These are phyloP conservation scores for Thalassiosira allenii DNA, from an alignment of 352 stramenopile genomes.

Conservation along the genomic window DNA sequence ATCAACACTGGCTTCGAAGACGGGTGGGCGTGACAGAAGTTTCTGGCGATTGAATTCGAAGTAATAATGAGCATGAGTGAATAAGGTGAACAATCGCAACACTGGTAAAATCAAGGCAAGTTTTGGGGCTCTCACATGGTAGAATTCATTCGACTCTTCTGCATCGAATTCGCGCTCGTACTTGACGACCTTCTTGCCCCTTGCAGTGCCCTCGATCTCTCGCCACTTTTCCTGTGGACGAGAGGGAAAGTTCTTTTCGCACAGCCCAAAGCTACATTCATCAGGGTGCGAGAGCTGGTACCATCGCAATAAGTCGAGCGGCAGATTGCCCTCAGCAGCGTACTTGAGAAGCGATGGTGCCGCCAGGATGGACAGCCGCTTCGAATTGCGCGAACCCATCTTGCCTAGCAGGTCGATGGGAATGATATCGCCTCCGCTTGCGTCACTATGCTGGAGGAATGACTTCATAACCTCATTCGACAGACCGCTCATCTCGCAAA, in stretches of 20 bases:
- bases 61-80: too few species aligned
- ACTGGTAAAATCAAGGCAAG: not conserved
- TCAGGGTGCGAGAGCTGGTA: constrained; percentile 53
- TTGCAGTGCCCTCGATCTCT: constrained; percentile 28
- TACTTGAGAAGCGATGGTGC: constrained; percentile 63
- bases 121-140: constrained; percentile 50
- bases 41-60: too few species aligned
- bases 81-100: too few species aligned
- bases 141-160: constrained; percentile 66
- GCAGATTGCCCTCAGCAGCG: constrained; percentile 57
- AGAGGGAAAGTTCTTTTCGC: constrained; percentile 44
- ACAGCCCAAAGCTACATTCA: constrained; percentile 42
- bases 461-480: constrained; percentile 54
- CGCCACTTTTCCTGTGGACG: constrained; percentile 54
- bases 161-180: constrained; percentile 58
- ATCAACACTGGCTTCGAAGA: constrained; percentile 55
- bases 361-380: constrained; percentile 64
- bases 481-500: constrained; percentile 65
- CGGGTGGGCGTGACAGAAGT: constrained; percentile 41
- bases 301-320: constrained; percentile 59
- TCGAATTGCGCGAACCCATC: constrained; percentile 59
- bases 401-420: constrained; percentile 63
- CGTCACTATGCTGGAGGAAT: constrained; percentile 55
- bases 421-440: constrained; percentile 13
- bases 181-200: constrained; percentile 26